Evolutionary conservation across 2,329 filamentous ascomycete species (phyloP).

Genomic region (Arthroderma sp.): DNA sequence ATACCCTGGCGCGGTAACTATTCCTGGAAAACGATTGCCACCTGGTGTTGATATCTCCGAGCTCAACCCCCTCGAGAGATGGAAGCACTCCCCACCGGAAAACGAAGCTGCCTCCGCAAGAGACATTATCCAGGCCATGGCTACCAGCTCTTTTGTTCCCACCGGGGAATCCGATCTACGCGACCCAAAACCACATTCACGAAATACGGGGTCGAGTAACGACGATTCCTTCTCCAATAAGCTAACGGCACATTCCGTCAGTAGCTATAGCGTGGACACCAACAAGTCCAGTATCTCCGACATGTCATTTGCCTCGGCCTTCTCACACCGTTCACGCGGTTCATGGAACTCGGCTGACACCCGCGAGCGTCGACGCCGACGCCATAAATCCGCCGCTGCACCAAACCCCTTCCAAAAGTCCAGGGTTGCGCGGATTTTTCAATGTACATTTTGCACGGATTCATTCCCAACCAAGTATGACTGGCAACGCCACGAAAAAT

Average conservation of each 20-base stretch:
- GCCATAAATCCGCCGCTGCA: slow-evolving; percentile 38
- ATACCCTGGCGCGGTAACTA: slow-evolving; percentile 59
- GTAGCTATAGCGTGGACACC: slow-evolving; percentile 44
- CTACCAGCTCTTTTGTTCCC: slow-evolving; percentile 29
- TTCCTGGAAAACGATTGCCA: slow-evolving; percentile 49
- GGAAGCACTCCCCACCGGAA: slow-evolving; percentile 57
- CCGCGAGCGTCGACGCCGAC: slow-evolving; percentile 47
- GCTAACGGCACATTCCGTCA: slow-evolving; percentile 41
- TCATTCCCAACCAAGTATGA: slow-evolving; percentile 47
- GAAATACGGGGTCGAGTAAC: slow-evolving; percentile 37
- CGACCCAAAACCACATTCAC: slow-evolving; percentile 28
- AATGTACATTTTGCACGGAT: slow-evolving; percentile 48
- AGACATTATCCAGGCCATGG: slow-evolving; percentile 52
- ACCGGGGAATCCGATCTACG: slow-evolving; percentile 22
- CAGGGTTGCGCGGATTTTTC: slow-evolving; percentile 38
- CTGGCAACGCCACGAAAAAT: slow-evolving; percentile 49
- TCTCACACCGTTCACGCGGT: slow-evolving; percentile 45
- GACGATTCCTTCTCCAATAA: slow-evolving; percentile 42
- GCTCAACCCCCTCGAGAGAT: slow-evolving; percentile 56
- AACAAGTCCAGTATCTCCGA: slow-evolving; percentile 44
- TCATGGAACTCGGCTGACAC: slow-evolving; percentile 47
- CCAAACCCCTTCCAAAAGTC: slow-evolving; percentile 33
- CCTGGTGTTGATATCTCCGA: slow-evolving; percentile 37
- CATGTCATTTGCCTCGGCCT: slow-evolving; percentile 44
- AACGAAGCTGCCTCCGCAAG: slow-evolving; percentile 54